A percentile compares a stretch with the other conserved stretches of the same genome.
phyloP scores from a whole-genome alignment of 169 alveolate species.

The Babesia sp. region DNA sequence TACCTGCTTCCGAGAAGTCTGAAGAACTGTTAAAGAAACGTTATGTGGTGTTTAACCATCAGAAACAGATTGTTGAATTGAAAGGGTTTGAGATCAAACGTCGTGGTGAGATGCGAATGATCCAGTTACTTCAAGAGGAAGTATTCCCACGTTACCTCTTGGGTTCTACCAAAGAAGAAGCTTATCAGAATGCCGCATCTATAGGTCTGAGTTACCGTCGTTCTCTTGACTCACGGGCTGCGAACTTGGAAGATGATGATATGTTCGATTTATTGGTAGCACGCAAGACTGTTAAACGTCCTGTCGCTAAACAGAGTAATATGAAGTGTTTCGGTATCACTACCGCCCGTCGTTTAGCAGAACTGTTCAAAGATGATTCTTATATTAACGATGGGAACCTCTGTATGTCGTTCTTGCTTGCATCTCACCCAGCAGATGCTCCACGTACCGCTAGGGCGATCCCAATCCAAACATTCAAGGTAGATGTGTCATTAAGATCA shows the following conservation, averaged over 20 bases:
- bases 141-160: constrained; percentile 91
- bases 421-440: constrained; percentile 90
- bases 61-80: constrained; percentile 91
- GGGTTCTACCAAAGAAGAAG: constrained; percentile 92
- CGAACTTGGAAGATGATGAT: constrained; percentile 88
- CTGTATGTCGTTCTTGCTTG: constrained; percentile 88
- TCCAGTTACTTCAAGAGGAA: constrained; percentile 95
- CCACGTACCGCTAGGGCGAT: constrained; percentile 95
- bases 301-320: constrained; percentile 89
- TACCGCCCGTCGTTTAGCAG: constrained; percentile 92
- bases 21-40: constrained; percentile 93
- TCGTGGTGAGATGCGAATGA: constrained; percentile 97
- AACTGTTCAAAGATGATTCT: constrained; percentile 85
- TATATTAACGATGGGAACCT: constrained; percentile 79
- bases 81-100: constrained; percentile 97
- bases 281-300: constrained; percentile 86
- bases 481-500: constrained; percentile 77
- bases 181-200: constrained; percentile 91
- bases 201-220: constrained; percentile 91
- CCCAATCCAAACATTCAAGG: constrained; percentile 90
- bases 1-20: constrained; percentile 97
- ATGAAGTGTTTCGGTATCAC: constrained; percentile 92
- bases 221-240: constrained; percentile 88
- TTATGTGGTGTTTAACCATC: constrained; percentile 92
- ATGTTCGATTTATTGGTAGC: constrained; percentile 91